These are phyloP conservation scores for Talaromyces thailandensis DNA, from an alignment of 495 filamentous ascomycete genomes.

Conservation along the genomic window DNA sequence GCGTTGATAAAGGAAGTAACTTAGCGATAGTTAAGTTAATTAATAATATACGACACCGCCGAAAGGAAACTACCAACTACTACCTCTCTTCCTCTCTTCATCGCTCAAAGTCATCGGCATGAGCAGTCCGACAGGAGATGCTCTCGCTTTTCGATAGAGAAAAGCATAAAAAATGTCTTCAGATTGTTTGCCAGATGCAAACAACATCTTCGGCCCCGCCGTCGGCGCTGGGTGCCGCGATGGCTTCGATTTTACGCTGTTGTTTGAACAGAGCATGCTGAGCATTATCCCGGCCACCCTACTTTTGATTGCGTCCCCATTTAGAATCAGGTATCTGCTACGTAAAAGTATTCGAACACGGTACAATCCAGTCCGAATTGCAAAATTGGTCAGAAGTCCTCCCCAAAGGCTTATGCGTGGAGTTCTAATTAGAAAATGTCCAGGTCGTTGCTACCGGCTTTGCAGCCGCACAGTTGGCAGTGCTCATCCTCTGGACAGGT, in stretches of 20 bases:
- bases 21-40: too few relatives aligned
- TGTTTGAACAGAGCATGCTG: constrained; percentile 39
- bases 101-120: not conserved
- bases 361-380: not conserved
- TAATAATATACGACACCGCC: too few relatives aligned
- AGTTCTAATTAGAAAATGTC: not conserved
- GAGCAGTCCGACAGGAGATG: not conserved
- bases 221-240: not conserved
- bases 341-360: not conserved
- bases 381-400: not conserved
- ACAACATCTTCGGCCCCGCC: not conserved
- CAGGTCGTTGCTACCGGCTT: not conserved
- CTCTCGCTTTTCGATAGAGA: not conserved
- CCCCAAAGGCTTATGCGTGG: not conserved
- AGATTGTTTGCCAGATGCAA: not conserved
- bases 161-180: not conserved
- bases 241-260: constrained; percentile 37
- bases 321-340: not conserved
- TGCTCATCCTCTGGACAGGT: not conserved
- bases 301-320: not conserved
- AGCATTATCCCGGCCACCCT: constrained; percentile 29
- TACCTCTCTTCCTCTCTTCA: not conserved
- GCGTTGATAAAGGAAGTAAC: too few relatives aligned
- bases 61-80: too few relatives aligned
- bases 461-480: constrained; percentile 1